A percentile compares a stretch with the other conserved stretches of the same genome.
Conservation (phyloP, 495 filamentous ascomycete genomes). For the Aeminium ludgeri region DNA sequence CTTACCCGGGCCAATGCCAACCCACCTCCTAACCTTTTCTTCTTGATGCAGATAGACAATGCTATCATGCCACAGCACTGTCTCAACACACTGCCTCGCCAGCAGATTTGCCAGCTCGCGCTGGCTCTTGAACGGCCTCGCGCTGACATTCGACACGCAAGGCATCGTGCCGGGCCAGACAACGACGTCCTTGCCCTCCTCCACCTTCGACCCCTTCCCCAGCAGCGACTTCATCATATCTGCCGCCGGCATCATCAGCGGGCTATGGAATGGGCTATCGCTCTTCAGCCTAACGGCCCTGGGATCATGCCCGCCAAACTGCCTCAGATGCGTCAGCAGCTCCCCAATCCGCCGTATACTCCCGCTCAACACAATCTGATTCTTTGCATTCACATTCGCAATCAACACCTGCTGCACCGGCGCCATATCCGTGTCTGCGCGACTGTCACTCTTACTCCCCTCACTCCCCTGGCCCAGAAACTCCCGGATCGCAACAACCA, state of each 20-base stretch:
- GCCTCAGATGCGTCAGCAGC: slow-evolving; percentile 72
- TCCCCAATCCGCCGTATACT: slow-evolving; percentile 70
- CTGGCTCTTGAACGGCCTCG: slow-evolving; percentile 53
- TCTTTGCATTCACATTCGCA: slow-evolving; percentile 88
- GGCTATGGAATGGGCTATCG: slow-evolving; percentile 83
- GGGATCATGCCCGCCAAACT: slow-evolving; percentile 88
- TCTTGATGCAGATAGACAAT: slow-evolving; percentile 81
- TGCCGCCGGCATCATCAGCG: slow-evolving; percentile 75
- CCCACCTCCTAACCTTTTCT: slow-evolving; percentile 66
- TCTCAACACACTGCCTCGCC: slow-evolving; percentile 66
- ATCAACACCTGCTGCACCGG: slow-evolving; percentile 76
- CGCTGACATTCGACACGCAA: slow-evolving; percentile 75
- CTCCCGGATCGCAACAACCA: slow-evolving; percentile 60
- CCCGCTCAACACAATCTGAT: slow-evolving; percentile 88
- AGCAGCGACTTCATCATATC: slow-evolving; percentile 52
- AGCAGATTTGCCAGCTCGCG: slow-evolving; percentile 60
- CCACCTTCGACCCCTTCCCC: slow-evolving; percentile 26
- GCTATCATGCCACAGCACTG: slow-evolving; percentile 85
- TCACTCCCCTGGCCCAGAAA: slow-evolving; percentile 55
- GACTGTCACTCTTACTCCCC: slow-evolving; percentile 49
- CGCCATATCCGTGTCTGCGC: slow-evolving; percentile 36
- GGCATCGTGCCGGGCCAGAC: slow-evolving; percentile 58
- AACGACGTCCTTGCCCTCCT: slow-evolving; percentile 35
- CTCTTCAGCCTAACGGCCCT: slow-evolving; percentile 74
- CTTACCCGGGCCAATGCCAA: slow-evolving; percentile 89